A percentile compares a stretch with the other conserved stretches of the same genome.
Evolutionary conservation across 1,139 yeast genomes (phyloP).

Genomic region (Sugiyamaella sp.): DNA sequence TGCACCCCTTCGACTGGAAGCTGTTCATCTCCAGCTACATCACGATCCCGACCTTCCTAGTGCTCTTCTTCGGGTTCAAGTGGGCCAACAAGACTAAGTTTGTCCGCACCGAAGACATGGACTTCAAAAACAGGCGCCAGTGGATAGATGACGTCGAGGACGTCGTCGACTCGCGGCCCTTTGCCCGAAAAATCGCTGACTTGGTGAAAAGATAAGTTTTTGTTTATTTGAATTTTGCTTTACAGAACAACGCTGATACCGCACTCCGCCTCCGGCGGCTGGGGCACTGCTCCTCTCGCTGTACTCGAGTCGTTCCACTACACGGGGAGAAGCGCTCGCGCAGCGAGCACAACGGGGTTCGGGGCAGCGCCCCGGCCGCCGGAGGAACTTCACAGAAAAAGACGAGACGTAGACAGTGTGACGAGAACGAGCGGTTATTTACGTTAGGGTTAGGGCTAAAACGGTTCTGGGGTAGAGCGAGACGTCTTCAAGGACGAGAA

Average conservation of each 20-base stretch:
- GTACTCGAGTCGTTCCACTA: neutral
- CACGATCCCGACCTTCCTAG: conserved; percentile 18
- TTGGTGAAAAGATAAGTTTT: conserved; percentile 1
- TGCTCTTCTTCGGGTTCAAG: conserved; percentile 19
- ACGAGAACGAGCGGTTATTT: neutral
- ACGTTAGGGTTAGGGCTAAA: neutral
- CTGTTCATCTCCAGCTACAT: conserved; percentile 20
- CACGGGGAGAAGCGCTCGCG: no score
- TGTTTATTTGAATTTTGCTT: neutral
- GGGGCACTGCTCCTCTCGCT: neutral
- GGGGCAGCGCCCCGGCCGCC: no score
- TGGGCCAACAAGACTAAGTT: conserved; percentile 16
- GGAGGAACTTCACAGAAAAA: no score
- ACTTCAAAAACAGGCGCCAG: conserved; percentile 12
- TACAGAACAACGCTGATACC: neutral
- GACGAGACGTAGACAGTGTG: no score
- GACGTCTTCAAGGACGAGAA: neutral
- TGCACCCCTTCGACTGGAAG: conserved; percentile 18
- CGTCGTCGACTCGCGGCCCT: conserved; percentile 2
- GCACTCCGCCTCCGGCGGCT: neutral
- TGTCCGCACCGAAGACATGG: conserved; percentile 13
- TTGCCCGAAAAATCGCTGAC: neutral
- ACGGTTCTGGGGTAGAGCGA: neutral
- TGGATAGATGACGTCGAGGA: conserved; percentile 14
- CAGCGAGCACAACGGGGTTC: no score